These are phyloP conservation scores for Aspergillus baeticus DNA, from an alignment of 495 filamentous ascomycete species.

Conservation along the genomic window DNA sequence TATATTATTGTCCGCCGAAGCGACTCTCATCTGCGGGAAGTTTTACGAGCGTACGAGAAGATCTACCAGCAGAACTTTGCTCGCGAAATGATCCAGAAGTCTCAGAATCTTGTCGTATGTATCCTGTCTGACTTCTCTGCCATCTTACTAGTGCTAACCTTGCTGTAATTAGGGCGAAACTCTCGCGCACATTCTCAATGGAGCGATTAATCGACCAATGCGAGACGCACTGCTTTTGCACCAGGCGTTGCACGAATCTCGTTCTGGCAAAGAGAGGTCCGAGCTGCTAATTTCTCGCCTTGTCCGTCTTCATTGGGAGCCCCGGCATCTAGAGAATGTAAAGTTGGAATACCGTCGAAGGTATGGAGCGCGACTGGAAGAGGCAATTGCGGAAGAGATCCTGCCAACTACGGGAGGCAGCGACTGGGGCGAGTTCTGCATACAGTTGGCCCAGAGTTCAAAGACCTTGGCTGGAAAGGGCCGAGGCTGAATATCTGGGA, in stretches of 20 bases:
- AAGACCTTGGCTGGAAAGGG: constrained; percentile 12
- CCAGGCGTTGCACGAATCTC: constrained; percentile 73
- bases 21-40: constrained; percentile 78
- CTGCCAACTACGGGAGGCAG: constrained; percentile 34
- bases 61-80: constrained; percentile 76
- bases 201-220: constrained; percentile 90
- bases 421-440: constrained; percentile 59
- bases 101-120: constrained; percentile 86
- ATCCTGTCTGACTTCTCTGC: constrained; percentile 7
- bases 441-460: constrained; percentile 50
- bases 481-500: background rate
- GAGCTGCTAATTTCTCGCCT: constrained; percentile 80
- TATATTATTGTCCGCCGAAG: constrained; percentile 75
- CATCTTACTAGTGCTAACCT: constrained; percentile 3
- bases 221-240: constrained; percentile 93
- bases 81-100: constrained; percentile 81
- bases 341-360: constrained; percentile 69
- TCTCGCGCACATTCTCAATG: constrained; percentile 93
- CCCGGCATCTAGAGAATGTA: constrained; percentile 66
- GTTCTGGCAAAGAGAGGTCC: constrained; percentile 65
- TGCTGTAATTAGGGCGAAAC: constrained; percentile 71
- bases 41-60: constrained; percentile 70
- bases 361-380: constrained; percentile 68
- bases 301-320: constrained; percentile 84
- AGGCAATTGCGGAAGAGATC: constrained; percentile 53